Evolutionary conservation across 2,329 filamentous ascomycete genomes (phyloP), one percentile per base, ranked within the genome.

Genomic region (Penicillium sp.): DNA sequence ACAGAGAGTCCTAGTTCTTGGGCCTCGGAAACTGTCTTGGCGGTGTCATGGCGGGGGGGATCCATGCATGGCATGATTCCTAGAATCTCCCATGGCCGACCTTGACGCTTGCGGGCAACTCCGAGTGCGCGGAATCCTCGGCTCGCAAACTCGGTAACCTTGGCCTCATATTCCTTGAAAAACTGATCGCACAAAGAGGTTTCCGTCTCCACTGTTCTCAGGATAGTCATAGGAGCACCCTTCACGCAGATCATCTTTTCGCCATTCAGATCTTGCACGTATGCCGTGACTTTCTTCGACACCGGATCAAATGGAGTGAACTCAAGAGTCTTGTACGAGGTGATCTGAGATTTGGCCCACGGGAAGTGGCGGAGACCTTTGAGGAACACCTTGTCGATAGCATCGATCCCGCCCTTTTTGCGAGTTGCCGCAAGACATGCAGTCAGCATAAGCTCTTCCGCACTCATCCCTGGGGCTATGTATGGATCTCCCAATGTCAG

Each of bases 31-130:
- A 96, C 90, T 60, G 92, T 96, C 75, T 90, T 90, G 69, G 87
- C 90, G 67, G 92, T 96, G 72, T 96, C 91, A 80, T 95, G 87
- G 72, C 92, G 90, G 67, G 91, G 91, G 68, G 92, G 92, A 75
- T 96, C 91, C 69, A 88, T 91, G 84, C 91, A 96, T 71, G 92
- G 91, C 90, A 96, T 93, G 70, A 96, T 96, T 70, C 91, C 91
- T 67, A 96, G 87, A 68, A 96, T 92, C 76, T 96, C 90, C 91
- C 92, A 96, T 55, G 84, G 81, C 72, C 86, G 84, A 76, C 89
- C 85, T 72, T 85, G 89, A 75, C 89, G 87, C 84, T 94, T 95
- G 78, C 91, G 91, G 70, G 91, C 91, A 80, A 96, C 89, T 83
- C 91, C 91, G 49, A 96, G 89, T 59, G 92, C 94, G 78, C 92